phyloP scores from a whole-genome alignment of 1,139 yeast species.

The Pichia sp. region DNA sequence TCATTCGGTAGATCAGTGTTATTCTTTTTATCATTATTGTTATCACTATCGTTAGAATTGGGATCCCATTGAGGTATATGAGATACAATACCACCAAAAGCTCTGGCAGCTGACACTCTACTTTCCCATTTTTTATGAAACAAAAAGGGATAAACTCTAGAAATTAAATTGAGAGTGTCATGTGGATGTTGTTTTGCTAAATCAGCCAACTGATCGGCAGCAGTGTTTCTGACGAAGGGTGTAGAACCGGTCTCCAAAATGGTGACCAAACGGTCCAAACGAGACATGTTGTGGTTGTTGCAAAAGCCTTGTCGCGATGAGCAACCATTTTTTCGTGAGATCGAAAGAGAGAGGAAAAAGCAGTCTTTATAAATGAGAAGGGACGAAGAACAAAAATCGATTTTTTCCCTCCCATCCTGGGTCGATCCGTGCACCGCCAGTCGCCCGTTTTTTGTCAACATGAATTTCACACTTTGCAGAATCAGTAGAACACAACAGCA shows the following conservation, averaged over 20 bases:
- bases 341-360: background rate
- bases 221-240: conserved; percentile 87
- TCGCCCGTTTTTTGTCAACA: background rate
- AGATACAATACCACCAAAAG: conserved; percentile 87
- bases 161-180: conserved; percentile 73
- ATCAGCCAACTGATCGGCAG: conserved; percentile 95
- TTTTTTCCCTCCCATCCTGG: too few species aligned
- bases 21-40: conserved; percentile 20
- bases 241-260: conserved; percentile 93
- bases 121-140: conserved; percentile 91
- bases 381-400: background rate
- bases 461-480: background rate
- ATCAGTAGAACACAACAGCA: background rate
- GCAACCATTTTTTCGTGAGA: background rate
- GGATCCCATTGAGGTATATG: conserved; percentile 86
- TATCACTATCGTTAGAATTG: conserved; percentile 34
- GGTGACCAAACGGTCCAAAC: conserved; percentile 67
- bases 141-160: conserved; percentile 86
- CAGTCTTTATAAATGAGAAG: background rate
- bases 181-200: conserved; percentile 93
- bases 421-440: background rate
- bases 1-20: conserved; percentile 16
- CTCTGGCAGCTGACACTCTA: conserved; percentile 88
- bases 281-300: conserved; percentile 21
- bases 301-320: background rate